phyloP scores from a whole-genome alignment of 192 early-diverging fungal species.

The Thamnidium elegans region DNA sequence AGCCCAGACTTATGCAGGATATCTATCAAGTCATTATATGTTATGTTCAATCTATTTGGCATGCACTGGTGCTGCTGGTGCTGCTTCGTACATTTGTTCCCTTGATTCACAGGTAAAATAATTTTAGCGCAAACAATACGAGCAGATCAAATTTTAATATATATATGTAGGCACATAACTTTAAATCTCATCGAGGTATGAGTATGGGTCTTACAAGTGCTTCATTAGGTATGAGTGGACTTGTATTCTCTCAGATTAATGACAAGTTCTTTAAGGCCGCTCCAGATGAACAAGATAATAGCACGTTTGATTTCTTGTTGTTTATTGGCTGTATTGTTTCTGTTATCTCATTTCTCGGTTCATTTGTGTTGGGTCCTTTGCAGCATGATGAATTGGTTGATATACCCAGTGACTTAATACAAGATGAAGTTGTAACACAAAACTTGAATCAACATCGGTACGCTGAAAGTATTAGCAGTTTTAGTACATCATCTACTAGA shows the following conservation, averaged over 20 bases:
- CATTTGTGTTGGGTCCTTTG: constrained; percentile 26
- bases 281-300: constrained; percentile 15
- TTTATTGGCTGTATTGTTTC: constrained; percentile 14
- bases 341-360: constrained; percentile 12
- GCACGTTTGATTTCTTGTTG: constrained; percentile 26
- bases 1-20: constrained; percentile 27
- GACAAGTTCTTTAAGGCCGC: constrained; percentile 28
- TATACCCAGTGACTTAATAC: not conserved
- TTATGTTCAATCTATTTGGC: constrained; percentile 32
- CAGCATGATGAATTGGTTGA: not conserved
- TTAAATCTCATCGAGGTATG: constrained; percentile 32
- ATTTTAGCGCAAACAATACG: not conserved
- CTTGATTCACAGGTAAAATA: constrained; percentile 32
- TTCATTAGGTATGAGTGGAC: constrained; percentile 28
- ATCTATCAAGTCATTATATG: constrained; percentile 15
- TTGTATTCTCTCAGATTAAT: constrained; percentile 37
- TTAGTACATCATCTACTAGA: constrained; percentile 8
- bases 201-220: constrained; percentile 36
- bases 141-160: not conserved
- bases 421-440: not conserved
- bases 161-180: constrained; percentile 25
- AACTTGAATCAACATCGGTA: not conserved
- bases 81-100: constrained; percentile 29
- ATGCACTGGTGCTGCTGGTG: constrained; percentile 19
- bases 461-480: not conserved